phyloP scores from a whole-genome alignment of 306 rosid species.

The Cucurbita pepo region DNA sequence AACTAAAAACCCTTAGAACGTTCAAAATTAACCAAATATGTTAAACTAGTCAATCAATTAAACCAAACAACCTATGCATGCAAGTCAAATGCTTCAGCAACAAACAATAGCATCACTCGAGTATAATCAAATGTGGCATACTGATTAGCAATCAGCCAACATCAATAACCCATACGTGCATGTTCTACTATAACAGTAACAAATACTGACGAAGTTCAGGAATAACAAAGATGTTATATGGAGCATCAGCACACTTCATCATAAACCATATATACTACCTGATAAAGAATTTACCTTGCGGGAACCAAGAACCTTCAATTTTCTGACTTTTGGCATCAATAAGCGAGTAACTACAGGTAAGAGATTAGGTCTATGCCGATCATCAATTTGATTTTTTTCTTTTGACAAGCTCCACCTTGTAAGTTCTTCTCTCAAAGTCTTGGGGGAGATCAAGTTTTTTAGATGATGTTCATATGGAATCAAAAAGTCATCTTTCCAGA shows the following conservation, averaged over 20 bases:
- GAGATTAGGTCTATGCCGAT: constrained; percentile 47
- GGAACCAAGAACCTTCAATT: constrained; percentile 66
- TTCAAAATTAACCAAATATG: neutral
- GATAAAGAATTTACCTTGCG: constrained; percentile 44
- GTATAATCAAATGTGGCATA: neutral
- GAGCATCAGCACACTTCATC: neutral
- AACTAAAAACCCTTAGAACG: neutral
- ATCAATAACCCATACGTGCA: neutral
- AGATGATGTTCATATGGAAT: constrained; percentile 52
- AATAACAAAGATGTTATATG: neutral
- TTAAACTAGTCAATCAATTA: neutral
- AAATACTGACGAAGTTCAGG: neutral
- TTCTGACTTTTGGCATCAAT: constrained; percentile 80
- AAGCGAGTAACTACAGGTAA: constrained; percentile 66
- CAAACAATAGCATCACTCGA: neutral
- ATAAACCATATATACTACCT: neutral
- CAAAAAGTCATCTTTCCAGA: constrained; percentile 69
- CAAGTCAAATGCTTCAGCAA: neutral
- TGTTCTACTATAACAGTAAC: neutral
- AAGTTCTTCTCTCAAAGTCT: constrained; percentile 65
- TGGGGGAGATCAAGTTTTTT: constrained; percentile 41
- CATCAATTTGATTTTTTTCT: constrained; percentile 50
- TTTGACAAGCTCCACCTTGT: constrained; percentile 76
- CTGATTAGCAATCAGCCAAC: neutral
- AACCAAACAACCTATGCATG: neutral